Evolutionary conservation across 768 basidiomycete species (phyloP).

Genomic region (Naematelia aurantialba): DNA sequence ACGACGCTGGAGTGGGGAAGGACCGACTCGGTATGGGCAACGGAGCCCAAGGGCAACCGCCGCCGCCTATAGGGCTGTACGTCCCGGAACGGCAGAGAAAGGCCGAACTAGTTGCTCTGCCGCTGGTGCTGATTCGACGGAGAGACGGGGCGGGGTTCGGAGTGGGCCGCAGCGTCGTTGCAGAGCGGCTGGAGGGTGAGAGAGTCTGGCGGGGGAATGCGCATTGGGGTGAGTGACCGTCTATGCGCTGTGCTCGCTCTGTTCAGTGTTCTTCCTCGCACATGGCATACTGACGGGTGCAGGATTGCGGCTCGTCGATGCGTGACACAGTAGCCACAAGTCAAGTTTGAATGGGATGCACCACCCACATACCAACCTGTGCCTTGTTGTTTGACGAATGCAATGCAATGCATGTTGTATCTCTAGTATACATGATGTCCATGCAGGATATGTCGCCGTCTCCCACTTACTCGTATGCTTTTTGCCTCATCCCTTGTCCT

Average conservation of each 20-base stretch:
- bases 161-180: conserved; percentile 17
- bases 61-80: conserved; percentile 2
- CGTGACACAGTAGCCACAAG: no score
- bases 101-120: conserved; percentile 11
- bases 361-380: not conserved
- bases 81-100: not conserved
- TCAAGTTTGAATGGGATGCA: no score
- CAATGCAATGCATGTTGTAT: conserved; percentile 1
- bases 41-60: not conserved
- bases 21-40: not conserved
- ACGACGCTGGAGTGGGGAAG: not conserved
- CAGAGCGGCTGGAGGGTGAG: conserved; percentile 6
- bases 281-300: no score
- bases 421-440: not conserved
- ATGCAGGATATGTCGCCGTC: conserved; percentile 1
- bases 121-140: conserved; percentile 24
- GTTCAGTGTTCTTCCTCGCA: no score
- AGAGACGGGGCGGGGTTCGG: conserved; percentile 25
- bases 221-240: not conserved
- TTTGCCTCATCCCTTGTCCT: no score
- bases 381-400: not conserved
- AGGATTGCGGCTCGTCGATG: not conserved
- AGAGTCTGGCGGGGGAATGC: not conserved
- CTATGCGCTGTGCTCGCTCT: not conserved
- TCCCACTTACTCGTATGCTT: not conserved